These are phyloP conservation scores for Macadamia integrifolia DNA, from an alignment of 164 flowering plant species.

Conservation along the genomic window DNA sequence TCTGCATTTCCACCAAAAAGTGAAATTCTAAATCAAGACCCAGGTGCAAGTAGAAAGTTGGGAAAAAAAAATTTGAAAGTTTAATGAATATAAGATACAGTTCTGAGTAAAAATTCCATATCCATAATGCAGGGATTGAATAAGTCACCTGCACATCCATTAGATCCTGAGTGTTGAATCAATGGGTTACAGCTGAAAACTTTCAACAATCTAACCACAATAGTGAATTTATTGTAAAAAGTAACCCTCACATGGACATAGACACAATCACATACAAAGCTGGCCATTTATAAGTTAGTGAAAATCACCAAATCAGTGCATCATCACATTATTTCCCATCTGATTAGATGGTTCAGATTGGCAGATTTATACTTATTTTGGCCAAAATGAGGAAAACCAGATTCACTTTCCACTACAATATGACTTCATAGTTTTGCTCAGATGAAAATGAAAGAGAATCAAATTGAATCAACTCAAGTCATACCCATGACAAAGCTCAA, in stretches of 20 bases:
- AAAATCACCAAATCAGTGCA: neutral
- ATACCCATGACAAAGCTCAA: slow-evolving; percentile 90
- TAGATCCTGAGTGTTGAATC: neutral
- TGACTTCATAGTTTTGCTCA: neutral
- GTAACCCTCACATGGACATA: too few species aligned
- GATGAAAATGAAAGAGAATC: neutral
- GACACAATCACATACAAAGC: too few species aligned
- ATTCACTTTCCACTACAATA: neutral
- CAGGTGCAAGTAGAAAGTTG: too few species aligned
- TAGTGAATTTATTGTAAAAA: neutral
- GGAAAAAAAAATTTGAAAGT: too few species aligned
- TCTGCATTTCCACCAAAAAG: neutral
- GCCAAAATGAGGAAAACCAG: neutral
- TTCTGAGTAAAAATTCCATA: too few species aligned
- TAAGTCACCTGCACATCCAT: neutral
- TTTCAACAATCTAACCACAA: neutral
- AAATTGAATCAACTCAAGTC: slow-evolving; percentile 15
- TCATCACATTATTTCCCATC: neutral
- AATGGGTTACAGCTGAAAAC: neutral
- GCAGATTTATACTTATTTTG: neutral
- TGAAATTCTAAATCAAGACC: too few species aligned
- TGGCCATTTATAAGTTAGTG: neutral
- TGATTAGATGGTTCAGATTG: neutral
- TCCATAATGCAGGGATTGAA: too few species aligned
- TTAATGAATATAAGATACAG: too few species aligned